A percentile compares a stretch with the other conserved stretches of the same genome.
Evolutionary conservation across 768 basidiomycete genomes (phyloP).

Genomic region (Mycena crocata): DNA sequence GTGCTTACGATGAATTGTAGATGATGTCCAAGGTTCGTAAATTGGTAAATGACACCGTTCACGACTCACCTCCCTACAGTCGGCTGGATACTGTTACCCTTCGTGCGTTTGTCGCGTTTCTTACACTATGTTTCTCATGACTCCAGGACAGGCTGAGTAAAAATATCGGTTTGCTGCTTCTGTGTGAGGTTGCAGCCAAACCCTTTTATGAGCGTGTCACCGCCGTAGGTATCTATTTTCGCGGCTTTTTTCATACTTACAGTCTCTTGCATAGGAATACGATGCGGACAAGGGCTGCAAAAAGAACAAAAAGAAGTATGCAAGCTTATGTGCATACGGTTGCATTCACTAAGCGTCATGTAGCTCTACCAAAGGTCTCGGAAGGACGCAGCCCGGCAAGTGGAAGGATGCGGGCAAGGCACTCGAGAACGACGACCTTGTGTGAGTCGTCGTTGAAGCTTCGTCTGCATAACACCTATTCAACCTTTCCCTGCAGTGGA

Average conservation of each 20-base stretch:
- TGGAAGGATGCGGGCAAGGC: constrained; percentile 72
- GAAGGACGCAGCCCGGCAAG: constrained; percentile 59
- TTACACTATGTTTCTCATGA: constrained; percentile 10
- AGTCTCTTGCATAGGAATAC: constrained; percentile 50
- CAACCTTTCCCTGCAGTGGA: constrained; percentile 43
- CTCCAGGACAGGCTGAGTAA: constrained; percentile 56
- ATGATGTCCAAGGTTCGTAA: constrained; percentile 70
- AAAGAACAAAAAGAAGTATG: constrained; percentile 50
- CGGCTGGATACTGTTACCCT: constrained; percentile 67
- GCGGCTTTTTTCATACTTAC: not conserved
- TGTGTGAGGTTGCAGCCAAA: constrained; percentile 70
- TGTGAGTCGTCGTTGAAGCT: constrained; percentile 7
- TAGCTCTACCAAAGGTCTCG: constrained; percentile 68
- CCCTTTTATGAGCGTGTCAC: constrained; percentile 62
- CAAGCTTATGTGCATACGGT: constrained; percentile 24
- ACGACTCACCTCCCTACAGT: constrained; percentile 43
- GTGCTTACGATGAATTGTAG: constrained; percentile 41
- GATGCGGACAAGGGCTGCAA: constrained; percentile 63
- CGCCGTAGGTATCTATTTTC: constrained; percentile 43
- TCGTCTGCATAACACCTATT: not conserved
- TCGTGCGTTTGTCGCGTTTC: constrained; percentile 46
- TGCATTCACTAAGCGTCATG: constrained; percentile 1
- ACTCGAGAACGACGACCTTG: constrained; percentile 59
- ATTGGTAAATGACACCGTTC: not conserved
- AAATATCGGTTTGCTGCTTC: constrained; percentile 64